Percentiles rank a stretch among this genome's conserved stretches.
These are phyloP conservation scores for Xylaria scruposa DNA, from an alignment of 495 filamentous ascomycete genomes.

Conservation along the genomic window DNA sequence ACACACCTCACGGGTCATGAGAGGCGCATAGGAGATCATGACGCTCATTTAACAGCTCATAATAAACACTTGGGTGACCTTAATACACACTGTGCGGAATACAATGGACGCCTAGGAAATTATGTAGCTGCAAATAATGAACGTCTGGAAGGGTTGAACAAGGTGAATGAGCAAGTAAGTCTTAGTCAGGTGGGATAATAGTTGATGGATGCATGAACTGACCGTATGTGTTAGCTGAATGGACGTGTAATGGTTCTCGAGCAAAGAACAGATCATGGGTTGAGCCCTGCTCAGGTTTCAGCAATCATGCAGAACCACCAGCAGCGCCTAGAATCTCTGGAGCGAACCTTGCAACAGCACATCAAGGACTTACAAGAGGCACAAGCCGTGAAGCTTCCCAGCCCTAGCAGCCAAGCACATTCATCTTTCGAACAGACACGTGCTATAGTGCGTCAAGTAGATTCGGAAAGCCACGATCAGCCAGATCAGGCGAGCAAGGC, in stretches of 20 bases:
- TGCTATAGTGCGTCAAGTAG: background rate
- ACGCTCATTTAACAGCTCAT: constrained; percentile 4
- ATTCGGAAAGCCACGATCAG: background rate
- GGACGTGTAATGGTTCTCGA: constrained; percentile 15
- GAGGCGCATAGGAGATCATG: constrained; percentile 10
- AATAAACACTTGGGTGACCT: constrained; percentile 18
- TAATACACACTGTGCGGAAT: constrained; percentile 18
- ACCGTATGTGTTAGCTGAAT: constrained; percentile 14
- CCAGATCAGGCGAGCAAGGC: constrained; percentile 6
- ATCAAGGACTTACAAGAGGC: constrained; percentile 19
- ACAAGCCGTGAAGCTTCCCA: background rate
- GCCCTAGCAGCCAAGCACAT: background rate
- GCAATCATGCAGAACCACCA: constrained; percentile 29
- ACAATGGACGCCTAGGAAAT: constrained; percentile 7
- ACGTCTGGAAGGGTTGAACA: constrained; percentile 16
- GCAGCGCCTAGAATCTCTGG: constrained; percentile 27
- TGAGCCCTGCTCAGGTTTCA: constrained; percentile 24
- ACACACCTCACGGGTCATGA: constrained; percentile 14
- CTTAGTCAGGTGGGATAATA: background rate
- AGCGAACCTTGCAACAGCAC: constrained; percentile 21
- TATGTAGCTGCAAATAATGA: constrained; percentile 19
- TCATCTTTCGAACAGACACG: background rate
- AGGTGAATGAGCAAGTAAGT: constrained; percentile 27
- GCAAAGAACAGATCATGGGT: constrained; percentile 24
- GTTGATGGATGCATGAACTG: background rate